Evolutionary conservation across 495 filamentous ascomycete species (phyloP), one percentile per base, ranked within the genome.

Genomic region (Hyaloscypha finlandica): DNA sequence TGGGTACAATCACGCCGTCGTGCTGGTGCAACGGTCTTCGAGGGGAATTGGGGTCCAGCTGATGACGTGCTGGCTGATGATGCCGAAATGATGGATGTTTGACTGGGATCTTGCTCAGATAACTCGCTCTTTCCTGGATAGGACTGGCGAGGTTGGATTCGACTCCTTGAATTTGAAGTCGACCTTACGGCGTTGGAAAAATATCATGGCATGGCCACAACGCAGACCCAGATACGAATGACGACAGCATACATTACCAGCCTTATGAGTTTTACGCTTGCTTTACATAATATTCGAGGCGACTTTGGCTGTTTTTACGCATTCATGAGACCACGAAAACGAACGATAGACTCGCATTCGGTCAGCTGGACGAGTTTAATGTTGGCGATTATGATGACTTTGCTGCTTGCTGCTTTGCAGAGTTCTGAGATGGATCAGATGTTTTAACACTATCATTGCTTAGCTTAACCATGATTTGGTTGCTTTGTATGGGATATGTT

Each of bases 41-140:
- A 99, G 79, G 96, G 95, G 70, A 93, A 92, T 74, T 99, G 92
- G 92, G 95, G 95, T 1, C 95, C 94, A 48, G 86, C 86, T 12
- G 89, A 92, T 68, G 84, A 90, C 64, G 81, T 91, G 32, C 79
- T 92, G 67, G 81, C 80, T n/a, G 85, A 86, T 74, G 88, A 90
- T 77, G 83, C 86, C 56, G 88, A 90, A 74, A 91, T 91, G 88
- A 86, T 89, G 74, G 89, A 92, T 75, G 87, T 88, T 33, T 74
- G 63, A 73, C 25, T 55, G 39, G 66, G 32, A 63, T 59, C 66
- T 72, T 63, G 58, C 64, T 71, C 55, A 25, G 65, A 32, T 55
- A 45, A 54, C 52, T 71, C 58, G 62, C 72, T 68, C 42, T 14
- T 53, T 70, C 72, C 70, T 71, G 69, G 67, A 74, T 74, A 68